Conservation (phyloP, 1,284 basidiomycete genomes). For the Tetrapyrgos nigripes region DNA sequence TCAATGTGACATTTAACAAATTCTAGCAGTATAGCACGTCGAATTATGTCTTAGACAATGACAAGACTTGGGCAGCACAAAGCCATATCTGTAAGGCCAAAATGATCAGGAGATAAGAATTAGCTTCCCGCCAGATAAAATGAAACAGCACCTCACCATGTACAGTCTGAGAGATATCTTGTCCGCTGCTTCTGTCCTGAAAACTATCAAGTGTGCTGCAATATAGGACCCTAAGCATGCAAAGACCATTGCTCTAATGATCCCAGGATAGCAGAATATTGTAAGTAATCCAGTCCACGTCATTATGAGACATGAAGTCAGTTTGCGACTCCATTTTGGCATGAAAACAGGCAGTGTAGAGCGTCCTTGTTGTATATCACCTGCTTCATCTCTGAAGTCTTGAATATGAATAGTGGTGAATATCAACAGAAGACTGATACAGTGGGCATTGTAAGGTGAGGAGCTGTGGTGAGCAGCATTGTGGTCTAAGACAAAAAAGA, state of each 20-base stretch:
- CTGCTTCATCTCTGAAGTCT: conserved; percentile 47
- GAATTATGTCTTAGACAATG: too few species aligned
- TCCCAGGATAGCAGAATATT: conserved; percentile 25
- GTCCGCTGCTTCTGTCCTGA: conserved; percentile 27
- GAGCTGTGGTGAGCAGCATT: conserved; percentile 1
- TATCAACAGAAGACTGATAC: conserved; percentile 14
- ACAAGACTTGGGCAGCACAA: too few species aligned
- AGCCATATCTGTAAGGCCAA: too few species aligned
- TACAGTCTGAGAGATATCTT: conserved; percentile 23
- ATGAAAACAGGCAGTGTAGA: conserved; percentile 45
- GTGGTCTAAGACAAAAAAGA: conserved; percentile 30
- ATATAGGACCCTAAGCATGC: conserved; percentile 24
- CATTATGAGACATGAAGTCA: conserved; percentile 28
- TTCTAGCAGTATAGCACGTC: too few species aligned
- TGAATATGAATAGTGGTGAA: conserved; percentile 18
- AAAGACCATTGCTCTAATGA: conserved; percentile 15
- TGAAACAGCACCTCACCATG: conserved; percentile 8
- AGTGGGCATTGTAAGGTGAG: conserved; percentile 31
- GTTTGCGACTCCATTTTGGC: conserved; percentile 32
- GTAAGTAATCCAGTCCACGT: conserved; percentile 28
- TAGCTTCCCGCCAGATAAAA: too few species aligned
- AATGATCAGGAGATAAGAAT: too few species aligned
- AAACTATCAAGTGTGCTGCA: conserved; percentile 25
- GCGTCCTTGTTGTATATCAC: conserved; percentile 43
- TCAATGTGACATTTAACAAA: too few species aligned